These are phyloP conservation scores for Dioszegia aurantiaca DNA, from an alignment of 768 basidiomycete species.

Conservation along the genomic window DNA sequence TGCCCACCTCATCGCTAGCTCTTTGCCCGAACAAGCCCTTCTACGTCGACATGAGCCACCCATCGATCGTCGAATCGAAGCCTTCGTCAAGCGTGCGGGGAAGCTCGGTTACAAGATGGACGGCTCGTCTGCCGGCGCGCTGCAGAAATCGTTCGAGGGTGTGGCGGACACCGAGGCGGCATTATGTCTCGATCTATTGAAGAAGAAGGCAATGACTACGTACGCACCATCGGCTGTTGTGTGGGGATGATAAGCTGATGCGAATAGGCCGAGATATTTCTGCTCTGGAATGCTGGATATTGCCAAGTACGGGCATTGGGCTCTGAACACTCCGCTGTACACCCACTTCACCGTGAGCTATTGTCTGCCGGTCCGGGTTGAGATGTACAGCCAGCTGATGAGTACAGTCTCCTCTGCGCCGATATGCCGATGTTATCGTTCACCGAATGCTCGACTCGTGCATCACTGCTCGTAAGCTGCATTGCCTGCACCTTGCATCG, in stretches of 20 bases:
- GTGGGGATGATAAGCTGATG: conserved; percentile 11
- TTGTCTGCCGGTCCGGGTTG: background rate
- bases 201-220: conserved; percentile 82
- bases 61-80: conserved; percentile 80
- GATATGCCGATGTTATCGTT: conserved; percentile 78
- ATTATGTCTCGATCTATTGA: conserved; percentile 74
- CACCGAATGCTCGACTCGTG: conserved; percentile 94
- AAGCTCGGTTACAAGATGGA: conserved; percentile 82
- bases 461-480: conserved; percentile 53
- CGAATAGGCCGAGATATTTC: conserved; percentile 84
- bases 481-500: background rate
- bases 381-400: background rate
- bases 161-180: conserved; percentile 72
- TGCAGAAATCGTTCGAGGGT: conserved; percentile 79
- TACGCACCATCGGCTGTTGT: conserved; percentile 17
- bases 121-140: conserved; percentile 67
- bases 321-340: conserved; percentile 84
- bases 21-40: conserved; percentile 94
- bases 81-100: conserved; percentile 74
- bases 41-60: conserved; percentile 91
- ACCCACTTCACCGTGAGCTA: conserved; percentile 55
- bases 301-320: conserved; percentile 92
- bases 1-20: conserved; percentile 87
- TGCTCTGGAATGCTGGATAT: conserved; percentile 99
- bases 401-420: conserved; percentile 61